Base-by-base conservation (phyloP, 345 rosid species). In the Salix viminalis region DNA sequence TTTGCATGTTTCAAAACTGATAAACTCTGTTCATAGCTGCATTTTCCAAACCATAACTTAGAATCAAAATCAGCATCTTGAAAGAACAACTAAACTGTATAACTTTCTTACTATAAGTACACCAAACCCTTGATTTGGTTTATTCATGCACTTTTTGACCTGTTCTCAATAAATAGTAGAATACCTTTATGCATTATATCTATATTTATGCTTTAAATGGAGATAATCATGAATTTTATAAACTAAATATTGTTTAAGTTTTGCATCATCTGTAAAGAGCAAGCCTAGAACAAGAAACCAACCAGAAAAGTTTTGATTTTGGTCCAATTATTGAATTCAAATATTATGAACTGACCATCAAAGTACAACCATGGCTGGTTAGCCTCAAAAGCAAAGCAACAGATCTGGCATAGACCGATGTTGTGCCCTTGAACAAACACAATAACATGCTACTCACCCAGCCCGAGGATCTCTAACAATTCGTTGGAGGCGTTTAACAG, bases 401-500 rank as follows among this genome's bases (percentile, higher is more conserved):
- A 62, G 34, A 42, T 52, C 8, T 23, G 65, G 21, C 16, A 13
- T 21, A 34, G 19, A 37, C 18, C n/a, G 62, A 72, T 26, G 50
- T 62, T 73, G 7, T 39, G 34, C 46, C 5, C 19, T 13, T 62
- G 39, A 7, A 26, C 70, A n/a, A 23, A 74, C 30, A 9, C 56
- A 74, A 28, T 15, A 64, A 65, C 37, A 39, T 28, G 56, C 62
- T 67, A 82, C 90, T 80, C 80, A 96, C 97, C 98, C 98, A 75
- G 99, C 99, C 66, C 97, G 93, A 73, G 98, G 98, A 84, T 96
- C 99, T 79, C 99, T 89, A 69, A 94, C 98, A 82, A 96, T 88
- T 83, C 98, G 90, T 81, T 96, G 97, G 14, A 94, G 97, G 77
- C 94, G 86, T 83, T 87, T 91, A 79, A 96, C 99, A 78, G 99